Conservation (phyloP, 352 stramenopile genomes). For the Phytophthora europaea region DNA sequence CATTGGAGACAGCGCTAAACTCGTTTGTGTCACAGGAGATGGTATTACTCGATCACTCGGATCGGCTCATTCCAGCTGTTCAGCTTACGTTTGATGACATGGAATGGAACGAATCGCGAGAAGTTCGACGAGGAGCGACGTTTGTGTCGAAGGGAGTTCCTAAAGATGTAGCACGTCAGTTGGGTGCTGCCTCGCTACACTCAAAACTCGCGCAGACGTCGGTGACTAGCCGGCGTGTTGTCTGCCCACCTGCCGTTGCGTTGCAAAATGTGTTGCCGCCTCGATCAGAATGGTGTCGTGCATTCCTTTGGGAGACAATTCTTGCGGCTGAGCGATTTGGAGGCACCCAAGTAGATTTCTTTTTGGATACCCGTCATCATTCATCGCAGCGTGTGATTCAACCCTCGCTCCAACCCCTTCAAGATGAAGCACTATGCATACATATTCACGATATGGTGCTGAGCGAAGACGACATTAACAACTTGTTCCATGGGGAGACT, state of each 20-base stretch:
- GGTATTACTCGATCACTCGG: conserved; percentile 52
- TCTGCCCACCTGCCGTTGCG: conserved; percentile 48
- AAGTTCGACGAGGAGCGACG: conserved; percentile 52
- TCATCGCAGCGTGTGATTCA: conserved; percentile 73
- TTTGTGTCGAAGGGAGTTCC: conserved; percentile 69
- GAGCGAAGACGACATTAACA: conserved; percentile 61
- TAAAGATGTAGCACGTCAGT: conserved; percentile 49
- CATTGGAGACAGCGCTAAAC: conserved; percentile 33
- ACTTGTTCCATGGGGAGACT: conserved; percentile 58
- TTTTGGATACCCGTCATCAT: conserved; percentile 75
- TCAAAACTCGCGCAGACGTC: conserved; percentile 70
- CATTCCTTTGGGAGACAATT: conserved; percentile 70
- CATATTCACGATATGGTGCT: conserved; percentile 74
- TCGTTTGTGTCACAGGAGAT: conserved; percentile 48
- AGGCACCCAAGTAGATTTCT: conserved; percentile 71
- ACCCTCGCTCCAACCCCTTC: conserved; percentile 76
- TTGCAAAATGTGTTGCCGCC: conserved; percentile 58
- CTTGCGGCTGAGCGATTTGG: conserved; percentile 62
- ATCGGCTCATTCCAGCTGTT: conserved; percentile 42
- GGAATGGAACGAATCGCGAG: conserved; percentile 76
- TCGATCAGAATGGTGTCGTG: conserved; percentile 48
- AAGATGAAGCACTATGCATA: conserved; percentile 76
- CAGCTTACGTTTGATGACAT: conserved; percentile 79
- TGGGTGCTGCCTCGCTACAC: conserved; percentile 75
- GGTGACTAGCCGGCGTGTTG: conserved; percentile 56